Evolutionary conservation across 306 rosid species (phyloP).

Genomic region (Argentina anserina): DNA sequence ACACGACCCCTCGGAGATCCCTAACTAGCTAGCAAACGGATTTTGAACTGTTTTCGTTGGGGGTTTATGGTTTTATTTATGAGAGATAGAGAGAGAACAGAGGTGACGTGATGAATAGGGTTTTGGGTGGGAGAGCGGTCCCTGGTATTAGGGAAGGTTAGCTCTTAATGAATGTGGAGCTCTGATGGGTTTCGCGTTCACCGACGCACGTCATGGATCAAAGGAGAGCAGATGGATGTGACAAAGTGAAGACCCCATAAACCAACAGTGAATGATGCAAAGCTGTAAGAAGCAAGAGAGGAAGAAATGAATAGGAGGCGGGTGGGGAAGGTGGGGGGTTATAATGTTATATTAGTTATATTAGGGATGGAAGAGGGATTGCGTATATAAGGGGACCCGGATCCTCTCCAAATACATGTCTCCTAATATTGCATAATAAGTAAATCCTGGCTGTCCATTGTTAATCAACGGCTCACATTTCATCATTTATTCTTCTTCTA

Average conservation of each 20-base stretch:
- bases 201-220: conserved; percentile 47
- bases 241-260: background rate
- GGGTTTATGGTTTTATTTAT: background rate
- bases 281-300: background rate
- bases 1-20: background rate
- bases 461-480: too few relatives aligned
- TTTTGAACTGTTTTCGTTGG: background rate
- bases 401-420: too few relatives aligned
- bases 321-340: conserved; percentile 5
- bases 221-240: conserved; percentile 11
- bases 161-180: conserved; percentile 11
- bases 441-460: too few relatives aligned
- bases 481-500: too few relatives aligned
- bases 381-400: too few relatives aligned
- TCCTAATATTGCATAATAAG: too few relatives aligned
- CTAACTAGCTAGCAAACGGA: background rate
- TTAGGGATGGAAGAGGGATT: background rate
- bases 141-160: background rate
- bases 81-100: background rate
- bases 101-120: conserved; percentile 7
- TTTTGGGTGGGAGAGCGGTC: background rate
- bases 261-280: background rate
- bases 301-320: background rate
- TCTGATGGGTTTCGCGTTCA: conserved; percentile 37
- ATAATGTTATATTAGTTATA: background rate